Evolutionary conservation across 2,329 filamentous ascomycete species (phyloP).

Genomic region (Aspergillus piperis): DNA sequence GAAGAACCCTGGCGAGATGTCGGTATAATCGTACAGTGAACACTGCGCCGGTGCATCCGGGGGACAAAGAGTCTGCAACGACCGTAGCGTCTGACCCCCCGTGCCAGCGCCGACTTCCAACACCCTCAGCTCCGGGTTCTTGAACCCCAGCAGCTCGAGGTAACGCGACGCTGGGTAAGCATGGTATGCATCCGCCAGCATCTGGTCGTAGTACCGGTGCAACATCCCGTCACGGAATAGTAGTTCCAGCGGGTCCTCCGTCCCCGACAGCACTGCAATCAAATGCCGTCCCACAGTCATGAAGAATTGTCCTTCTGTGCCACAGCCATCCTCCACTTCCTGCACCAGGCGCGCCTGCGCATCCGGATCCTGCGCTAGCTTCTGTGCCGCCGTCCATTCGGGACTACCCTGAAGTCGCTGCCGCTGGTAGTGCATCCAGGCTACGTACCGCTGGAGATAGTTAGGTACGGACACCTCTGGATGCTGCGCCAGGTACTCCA

Average conservation of each 20-base stretch:
- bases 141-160: conserved; percentile 7
- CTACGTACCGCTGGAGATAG: neutral
- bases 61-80: neutral
- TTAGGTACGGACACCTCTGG: neutral
- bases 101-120: conserved; percentile 11
- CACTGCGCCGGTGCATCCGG: neutral
- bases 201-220: neutral
- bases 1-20: conserved; percentile 13
- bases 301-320: neutral
- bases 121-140: conserved; percentile 9
- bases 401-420: neutral
- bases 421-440: conserved; percentile 2
- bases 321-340: neutral
- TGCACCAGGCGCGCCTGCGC: neutral
- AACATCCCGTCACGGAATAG: neutral
- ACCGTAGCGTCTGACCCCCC: neutral
- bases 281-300: conserved; percentile 1
- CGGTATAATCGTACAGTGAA: conserved; percentile 5
- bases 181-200: conserved; percentile 1
- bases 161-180: conserved; percentile 5
- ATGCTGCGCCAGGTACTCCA: neutral
- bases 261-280: neutral
- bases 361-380: neutral
- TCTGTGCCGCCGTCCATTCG: neutral
- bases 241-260: neutral